A percentile compares a stretch with the other conserved stretches of the same genome.
phyloP scores from a whole-genome alignment of 495 filamentous ascomycete genomes.

The Trichoderma erinaceum region DNA sequence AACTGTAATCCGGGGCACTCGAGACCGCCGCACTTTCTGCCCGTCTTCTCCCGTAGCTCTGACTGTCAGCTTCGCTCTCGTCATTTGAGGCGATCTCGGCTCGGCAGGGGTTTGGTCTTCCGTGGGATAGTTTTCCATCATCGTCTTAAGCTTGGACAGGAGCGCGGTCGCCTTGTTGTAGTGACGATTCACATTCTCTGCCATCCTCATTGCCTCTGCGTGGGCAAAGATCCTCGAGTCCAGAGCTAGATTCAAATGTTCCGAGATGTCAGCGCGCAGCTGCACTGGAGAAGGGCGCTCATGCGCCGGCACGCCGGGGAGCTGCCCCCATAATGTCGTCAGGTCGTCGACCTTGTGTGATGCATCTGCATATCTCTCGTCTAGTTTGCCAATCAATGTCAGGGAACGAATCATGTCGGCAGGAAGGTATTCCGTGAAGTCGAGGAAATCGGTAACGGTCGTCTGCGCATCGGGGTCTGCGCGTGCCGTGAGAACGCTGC shows the following conservation, averaged over 20 bases:
- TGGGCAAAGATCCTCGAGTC: constrained; percentile 69
- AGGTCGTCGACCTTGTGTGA: constrained; percentile 65
- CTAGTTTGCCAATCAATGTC: constrained; percentile 77
- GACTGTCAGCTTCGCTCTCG: constrained; percentile 58
- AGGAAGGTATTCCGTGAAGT: constrained; percentile 94
- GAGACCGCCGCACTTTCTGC: constrained; percentile 35
- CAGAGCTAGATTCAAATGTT: constrained; percentile 64
- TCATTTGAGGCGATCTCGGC: constrained; percentile 48
- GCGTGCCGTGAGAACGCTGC: constrained; percentile 22
- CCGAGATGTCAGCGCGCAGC: constrained; percentile 71
- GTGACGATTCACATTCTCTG: constrained; percentile 71
- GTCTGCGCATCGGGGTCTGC: constrained; percentile 89
- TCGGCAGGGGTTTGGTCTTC: constrained; percentile 41
- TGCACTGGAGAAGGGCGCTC: constrained; percentile 39
- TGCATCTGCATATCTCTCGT: constrained; percentile 60
- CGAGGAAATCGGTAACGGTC: constrained; percentile 90
- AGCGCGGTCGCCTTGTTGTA: constrained; percentile 70
- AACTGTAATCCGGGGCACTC: constrained; percentile 46
- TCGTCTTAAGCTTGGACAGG: constrained; percentile 69
- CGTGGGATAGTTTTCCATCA: constrained; percentile 52
- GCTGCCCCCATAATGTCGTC: constrained; percentile 64
- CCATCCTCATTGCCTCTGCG: constrained; percentile 76
- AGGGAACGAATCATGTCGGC: constrained; percentile 87
- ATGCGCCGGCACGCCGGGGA: constrained; percentile 53
- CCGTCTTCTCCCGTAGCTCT: constrained; percentile 51